Evolutionary conservation across 441 rosid species (phyloP).

Genomic region (Adansonia madagascariensis): DNA sequence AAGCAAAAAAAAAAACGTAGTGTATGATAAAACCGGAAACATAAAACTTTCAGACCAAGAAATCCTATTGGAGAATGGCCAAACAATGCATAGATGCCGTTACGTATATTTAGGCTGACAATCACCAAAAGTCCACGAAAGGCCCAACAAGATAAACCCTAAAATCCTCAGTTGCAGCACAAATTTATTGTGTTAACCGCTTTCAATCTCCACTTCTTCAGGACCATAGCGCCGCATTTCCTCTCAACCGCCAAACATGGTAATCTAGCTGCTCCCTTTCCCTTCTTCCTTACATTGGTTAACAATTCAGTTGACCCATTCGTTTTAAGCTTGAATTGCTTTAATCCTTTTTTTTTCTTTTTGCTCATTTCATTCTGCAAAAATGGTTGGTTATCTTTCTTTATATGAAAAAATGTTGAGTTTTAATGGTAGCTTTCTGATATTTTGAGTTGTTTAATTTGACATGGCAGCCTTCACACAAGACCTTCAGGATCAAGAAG

Average conservation of each 20-base stretch:
- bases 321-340: background rate
- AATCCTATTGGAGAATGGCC: background rate
- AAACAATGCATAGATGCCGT: background rate
- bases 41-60: background rate
- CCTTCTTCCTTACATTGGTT: background rate
- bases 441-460: background rate
- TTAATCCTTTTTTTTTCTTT: background rate
- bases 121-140: background rate
- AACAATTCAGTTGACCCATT: background rate
- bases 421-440: background rate
- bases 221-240: background rate
- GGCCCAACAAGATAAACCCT: slow-evolving; percentile 12
- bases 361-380: background rate
- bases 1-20: too few relatives aligned
- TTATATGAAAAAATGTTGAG: background rate
- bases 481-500: slow-evolving; percentile 83
- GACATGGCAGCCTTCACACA: slow-evolving; percentile 76
- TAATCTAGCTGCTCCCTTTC: background rate
- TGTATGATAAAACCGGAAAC: background rate
- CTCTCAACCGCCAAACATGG: background rate
- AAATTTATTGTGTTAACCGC: background rate
- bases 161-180: background rate
- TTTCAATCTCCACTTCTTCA: background rate
- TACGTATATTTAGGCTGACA: background rate
- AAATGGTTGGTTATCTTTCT: background rate